Evolutionary conservation across 192 early-diverging fungal species (phyloP).

Genomic region (Entomortierella beljakovae): DNA sequence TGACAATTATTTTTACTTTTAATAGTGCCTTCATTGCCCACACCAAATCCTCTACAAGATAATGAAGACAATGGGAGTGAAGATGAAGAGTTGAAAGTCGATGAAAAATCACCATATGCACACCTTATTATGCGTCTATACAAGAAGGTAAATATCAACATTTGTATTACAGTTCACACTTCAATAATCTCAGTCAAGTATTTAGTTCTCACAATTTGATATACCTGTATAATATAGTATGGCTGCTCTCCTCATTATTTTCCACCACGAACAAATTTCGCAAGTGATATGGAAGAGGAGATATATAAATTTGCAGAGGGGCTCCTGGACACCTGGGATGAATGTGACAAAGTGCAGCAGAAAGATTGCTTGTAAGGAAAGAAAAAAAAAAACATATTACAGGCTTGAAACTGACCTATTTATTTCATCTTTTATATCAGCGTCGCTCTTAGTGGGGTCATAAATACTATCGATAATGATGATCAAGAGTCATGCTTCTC

Average conservation of each 20-base stretch:
- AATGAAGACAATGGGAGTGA: not conserved
- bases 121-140: not conserved
- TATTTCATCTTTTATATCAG: slow-evolving; percentile 6
- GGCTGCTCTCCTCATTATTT: not conserved
- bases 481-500: not conserved
- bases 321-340: not conserved
- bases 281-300: not conserved
- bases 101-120: slow-evolving; percentile 1
- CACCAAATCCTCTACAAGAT: too few species aligned
- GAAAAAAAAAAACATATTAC: not conserved
- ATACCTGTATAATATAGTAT: not conserved
- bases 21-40: too few species aligned
- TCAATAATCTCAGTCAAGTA: not conserved
- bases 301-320: not conserved
- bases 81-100: slow-evolving; percentile 1
- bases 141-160: not conserved
- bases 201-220: not conserved
- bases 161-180: not conserved
- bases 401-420: not conserved
- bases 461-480: slow-evolving; percentile 4
- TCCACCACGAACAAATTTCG: not conserved
- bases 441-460: slow-evolving; percentile 9
- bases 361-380: slow-evolving; percentile 9
- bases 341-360: not conserved
- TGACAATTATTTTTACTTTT: too few species aligned